Evolutionary conservation across 306 rosid genomes (phyloP).

Genomic region (Acacia confusa): DNA sequence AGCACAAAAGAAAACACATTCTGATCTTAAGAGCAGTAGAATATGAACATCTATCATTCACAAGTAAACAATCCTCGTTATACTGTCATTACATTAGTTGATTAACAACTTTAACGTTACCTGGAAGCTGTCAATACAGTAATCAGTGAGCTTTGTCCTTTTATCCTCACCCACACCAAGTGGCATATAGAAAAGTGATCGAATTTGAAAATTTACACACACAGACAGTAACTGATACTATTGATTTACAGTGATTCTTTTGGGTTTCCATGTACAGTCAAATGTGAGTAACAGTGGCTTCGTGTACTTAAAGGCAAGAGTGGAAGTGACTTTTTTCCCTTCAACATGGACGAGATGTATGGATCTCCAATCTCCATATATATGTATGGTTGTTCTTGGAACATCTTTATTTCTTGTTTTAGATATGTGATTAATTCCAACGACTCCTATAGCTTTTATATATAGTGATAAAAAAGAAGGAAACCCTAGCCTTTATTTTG

Average conservation of each 20-base stretch:
- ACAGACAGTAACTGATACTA: neutral
- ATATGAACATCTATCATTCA: neutral
- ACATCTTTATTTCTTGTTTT: neutral
- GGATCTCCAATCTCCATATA: neutral
- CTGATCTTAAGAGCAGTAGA: neutral
- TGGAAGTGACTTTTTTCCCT: conserved; percentile 6
- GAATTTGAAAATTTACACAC: neutral
- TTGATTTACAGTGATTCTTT: neutral
- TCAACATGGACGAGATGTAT: neutral
- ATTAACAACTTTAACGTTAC: neutral
- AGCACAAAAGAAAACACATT: neutral
- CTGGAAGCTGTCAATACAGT: neutral
- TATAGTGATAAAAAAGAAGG: neutral
- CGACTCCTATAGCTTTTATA: neutral
- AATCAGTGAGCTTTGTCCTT: neutral
- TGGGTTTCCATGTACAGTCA: neutral
- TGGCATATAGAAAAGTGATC: neutral
- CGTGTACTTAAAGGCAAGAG: neutral
- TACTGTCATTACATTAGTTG: neutral
- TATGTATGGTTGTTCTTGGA: neutral
- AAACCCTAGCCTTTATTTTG: neutral
- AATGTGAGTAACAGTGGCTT: neutral
- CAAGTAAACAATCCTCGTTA: neutral
- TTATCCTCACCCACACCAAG: neutral
- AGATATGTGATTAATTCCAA: neutral